These are phyloP conservation scores for Aegilops umbellulata DNA, from an alignment of 176 grass and related monocot species.

Conservation along the genomic window DNA sequence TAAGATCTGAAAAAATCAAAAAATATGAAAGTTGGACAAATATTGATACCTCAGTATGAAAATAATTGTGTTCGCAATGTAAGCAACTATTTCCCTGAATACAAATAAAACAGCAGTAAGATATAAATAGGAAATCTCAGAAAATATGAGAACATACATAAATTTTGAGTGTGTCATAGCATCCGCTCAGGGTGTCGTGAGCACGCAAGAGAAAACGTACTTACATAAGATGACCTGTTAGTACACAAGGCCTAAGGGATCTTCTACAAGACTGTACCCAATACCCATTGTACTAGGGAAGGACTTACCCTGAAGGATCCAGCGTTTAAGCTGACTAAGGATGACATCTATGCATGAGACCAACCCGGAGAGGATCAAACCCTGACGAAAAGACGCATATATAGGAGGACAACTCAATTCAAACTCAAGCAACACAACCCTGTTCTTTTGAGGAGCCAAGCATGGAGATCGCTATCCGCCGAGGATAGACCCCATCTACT, in stretches of 20 bases:
- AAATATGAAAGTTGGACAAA: neutral
- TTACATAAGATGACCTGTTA: too few relatives aligned
- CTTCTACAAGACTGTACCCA: neutral
- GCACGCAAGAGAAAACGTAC: too few relatives aligned
- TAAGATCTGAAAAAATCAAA: neutral
- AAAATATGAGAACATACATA: neutral
- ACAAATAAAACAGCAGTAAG: slow-evolving; percentile 27
- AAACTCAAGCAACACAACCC: neutral
- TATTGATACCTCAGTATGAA: slow-evolving; percentile 85
- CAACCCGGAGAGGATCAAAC: neutral
- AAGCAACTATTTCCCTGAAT: slow-evolving; percentile 96
- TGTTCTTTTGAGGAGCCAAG: neutral
- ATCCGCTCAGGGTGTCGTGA: too few relatives aligned
- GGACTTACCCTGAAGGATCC: neutral
- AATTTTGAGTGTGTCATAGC: neutral
- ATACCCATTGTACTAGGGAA: neutral
- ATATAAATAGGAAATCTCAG: slow-evolving; percentile 3
- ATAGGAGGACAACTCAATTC: neutral
- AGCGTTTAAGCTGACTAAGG: neutral
- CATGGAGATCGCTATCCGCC: neutral
- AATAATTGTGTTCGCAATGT: slow-evolving; percentile 88
- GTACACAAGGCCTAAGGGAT: neutral
- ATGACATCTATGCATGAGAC: neutral
- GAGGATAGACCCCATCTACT: neutral
- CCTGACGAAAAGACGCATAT: neutral